Evolutionary conservation across 768 basidiomycete genomes (phyloP).

Genomic region (Pleurotus salmoneostramineus): DNA sequence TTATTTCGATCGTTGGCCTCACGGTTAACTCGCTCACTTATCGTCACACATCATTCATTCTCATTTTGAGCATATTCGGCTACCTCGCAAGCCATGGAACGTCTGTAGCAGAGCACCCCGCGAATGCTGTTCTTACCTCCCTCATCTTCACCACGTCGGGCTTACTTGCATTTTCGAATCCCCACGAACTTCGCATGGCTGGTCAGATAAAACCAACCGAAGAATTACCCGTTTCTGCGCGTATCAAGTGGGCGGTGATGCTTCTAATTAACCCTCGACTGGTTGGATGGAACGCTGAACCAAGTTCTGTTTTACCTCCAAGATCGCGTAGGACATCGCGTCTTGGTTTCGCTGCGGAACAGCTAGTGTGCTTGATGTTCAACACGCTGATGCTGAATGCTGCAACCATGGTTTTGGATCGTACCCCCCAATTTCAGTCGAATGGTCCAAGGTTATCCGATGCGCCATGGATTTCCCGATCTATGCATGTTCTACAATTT

Average conservation of each 20-base stretch:
- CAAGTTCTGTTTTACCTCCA: slow-evolving; percentile 15
- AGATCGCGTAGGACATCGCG: not conserved
- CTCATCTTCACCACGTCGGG: slow-evolving; percentile 24
- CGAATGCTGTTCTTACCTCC: not conserved
- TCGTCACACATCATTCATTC: not conserved
- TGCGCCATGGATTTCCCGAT: not conserved
- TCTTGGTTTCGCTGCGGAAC: not conserved
- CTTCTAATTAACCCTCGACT: slow-evolving; percentile 28
- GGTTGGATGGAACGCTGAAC: slow-evolving; percentile 30
- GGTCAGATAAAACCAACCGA: slow-evolving; percentile 12
- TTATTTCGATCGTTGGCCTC: not conserved
- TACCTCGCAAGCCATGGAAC: not conserved
- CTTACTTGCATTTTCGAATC: slow-evolving; percentile 21
- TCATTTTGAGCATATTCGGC: not conserved
- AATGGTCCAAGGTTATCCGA: not conserved
- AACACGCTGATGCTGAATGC: not conserved
- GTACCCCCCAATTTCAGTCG: not conserved
- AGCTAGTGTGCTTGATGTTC: not conserved
- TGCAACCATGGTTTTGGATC: not conserved
- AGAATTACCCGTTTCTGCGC: slow-evolving; percentile 12
- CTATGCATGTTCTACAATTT: not conserved
- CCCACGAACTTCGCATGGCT: slow-evolving; percentile 18
- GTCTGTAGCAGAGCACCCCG: not conserved
- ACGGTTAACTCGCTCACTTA: not conserved
- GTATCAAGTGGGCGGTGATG: slow-evolving; percentile 25